Evolutionary conservation across 768 basidiomycete genomes (phyloP).

Genomic region (Tulasnella sp.): DNA sequence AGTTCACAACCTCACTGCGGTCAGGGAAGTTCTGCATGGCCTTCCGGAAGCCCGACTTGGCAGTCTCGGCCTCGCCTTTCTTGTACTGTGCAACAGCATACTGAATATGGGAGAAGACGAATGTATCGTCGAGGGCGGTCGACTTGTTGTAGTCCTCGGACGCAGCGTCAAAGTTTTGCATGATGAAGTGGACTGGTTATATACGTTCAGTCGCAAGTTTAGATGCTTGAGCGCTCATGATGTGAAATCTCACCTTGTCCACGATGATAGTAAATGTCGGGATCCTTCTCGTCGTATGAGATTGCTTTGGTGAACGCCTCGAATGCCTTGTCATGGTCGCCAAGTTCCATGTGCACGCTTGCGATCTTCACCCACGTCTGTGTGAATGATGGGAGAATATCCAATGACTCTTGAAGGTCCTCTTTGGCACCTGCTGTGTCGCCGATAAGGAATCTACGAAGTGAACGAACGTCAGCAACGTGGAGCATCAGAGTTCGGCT

Average conservation of each 20-base stretch:
- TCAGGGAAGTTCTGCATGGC: conserved; percentile 78
- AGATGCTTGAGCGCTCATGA: neutral
- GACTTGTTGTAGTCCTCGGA: conserved; percentile 87
- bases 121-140: conserved; percentile 69
- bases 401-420: conserved; percentile 69
- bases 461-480: neutral
- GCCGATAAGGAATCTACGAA: conserved; percentile 68
- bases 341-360: conserved; percentile 93
- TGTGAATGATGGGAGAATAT: conserved; percentile 54
- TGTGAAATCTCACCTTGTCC: conserved; percentile 63
- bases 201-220: neutral
- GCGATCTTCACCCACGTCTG: conserved; percentile 95
- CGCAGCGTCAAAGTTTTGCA: conserved; percentile 76
- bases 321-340: conserved; percentile 69
- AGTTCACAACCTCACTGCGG: conserved; percentile 83
- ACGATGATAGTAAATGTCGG: conserved; percentile 97
- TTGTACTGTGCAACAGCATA: conserved; percentile 97
- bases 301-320: conserved; percentile 87
- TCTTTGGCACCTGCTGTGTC: conserved; percentile 72
- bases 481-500: neutral
- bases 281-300: conserved; percentile 66
- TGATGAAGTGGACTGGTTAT: conserved; percentile 76
- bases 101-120: conserved; percentile 97
- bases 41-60: conserved; percentile 83
- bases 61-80: conserved; percentile 57